Percentiles rank a stretch among this genome's conserved stretches.
Evolutionary conservation across 2,329 filamentous ascomycete species (phyloP).

Genomic region (Fusarium subglutinans): DNA sequence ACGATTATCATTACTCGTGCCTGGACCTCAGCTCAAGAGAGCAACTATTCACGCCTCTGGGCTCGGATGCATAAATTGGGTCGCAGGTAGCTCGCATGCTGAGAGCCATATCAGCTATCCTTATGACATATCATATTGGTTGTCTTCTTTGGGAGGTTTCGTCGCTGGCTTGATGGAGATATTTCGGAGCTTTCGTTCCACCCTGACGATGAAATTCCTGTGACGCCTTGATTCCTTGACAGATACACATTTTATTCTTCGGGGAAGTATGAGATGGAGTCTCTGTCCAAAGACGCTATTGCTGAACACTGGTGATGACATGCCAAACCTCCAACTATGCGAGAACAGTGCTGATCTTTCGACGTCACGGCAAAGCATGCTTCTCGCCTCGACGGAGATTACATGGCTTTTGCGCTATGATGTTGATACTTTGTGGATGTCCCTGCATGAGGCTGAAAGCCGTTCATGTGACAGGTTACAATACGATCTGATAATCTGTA

Average conservation of each 20-base stretch:
- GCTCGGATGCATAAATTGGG: background rate
- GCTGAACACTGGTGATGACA: background rate
- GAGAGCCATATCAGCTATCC: background rate
- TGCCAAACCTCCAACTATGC: background rate
- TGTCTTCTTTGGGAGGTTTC: background rate
- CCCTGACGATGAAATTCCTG: background rate
- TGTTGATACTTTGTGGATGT: background rate
- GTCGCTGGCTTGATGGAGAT: background rate
- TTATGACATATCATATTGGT: background rate
- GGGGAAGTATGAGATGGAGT: background rate
- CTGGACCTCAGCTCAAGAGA: background rate
- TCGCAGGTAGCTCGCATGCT: background rate
- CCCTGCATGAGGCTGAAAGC: background rate
- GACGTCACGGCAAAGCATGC: background rate
- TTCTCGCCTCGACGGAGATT: background rate
- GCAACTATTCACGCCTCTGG: background rate
- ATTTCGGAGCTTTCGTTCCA: constrained; percentile 15
- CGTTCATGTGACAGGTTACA: background rate
- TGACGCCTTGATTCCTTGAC: background rate
- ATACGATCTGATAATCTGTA: background rate
- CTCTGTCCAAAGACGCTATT: background rate
- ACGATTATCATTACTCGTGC: background rate
- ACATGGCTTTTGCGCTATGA: background rate
- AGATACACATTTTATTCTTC: background rate
- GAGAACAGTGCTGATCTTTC: background rate